Percentiles rank a stretch among this genome's conserved stretches.
phyloP scores from a whole-genome alignment of 768 basidiomycete species.

The Nidularia pulvinata region DNA sequence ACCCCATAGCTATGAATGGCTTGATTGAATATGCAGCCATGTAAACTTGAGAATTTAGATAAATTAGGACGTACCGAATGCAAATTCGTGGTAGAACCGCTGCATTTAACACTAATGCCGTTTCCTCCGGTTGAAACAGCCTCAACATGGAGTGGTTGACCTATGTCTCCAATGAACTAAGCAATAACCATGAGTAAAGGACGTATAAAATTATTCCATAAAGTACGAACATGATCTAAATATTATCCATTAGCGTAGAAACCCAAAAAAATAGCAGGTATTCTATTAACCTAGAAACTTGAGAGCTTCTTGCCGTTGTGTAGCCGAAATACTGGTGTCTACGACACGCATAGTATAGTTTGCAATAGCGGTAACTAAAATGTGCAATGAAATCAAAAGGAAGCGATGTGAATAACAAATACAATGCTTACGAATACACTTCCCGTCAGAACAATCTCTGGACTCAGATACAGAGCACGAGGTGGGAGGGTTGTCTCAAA shows the following conservation, averaged over 20 bases:
- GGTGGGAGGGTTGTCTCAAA: constrained; percentile 35
- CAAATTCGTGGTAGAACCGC: constrained; percentile 36
- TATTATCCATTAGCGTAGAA: too few relatives aligned
- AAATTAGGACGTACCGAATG: constrained; percentile 28
- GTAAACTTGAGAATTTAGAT: background rate
- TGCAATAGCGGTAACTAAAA: constrained; percentile 51
- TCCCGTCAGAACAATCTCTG: constrained; percentile 40
- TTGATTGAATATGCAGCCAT: background rate
- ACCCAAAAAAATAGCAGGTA: too few relatives aligned
- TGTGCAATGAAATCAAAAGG: background rate
- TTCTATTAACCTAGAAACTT: constrained; percentile 40
- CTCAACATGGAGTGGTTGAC: constrained; percentile 50
- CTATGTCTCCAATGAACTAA: constrained; percentile 47
- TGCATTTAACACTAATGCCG: constrained; percentile 35
- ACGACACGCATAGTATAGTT: constrained; percentile 54
- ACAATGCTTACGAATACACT: constrained; percentile 34
- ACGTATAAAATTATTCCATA: background rate
- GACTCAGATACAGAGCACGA: constrained; percentile 48
- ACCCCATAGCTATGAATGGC: constrained; percentile 31
- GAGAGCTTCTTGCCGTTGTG: constrained; percentile 49
- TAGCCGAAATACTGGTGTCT: constrained; percentile 34
- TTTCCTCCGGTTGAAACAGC: constrained; percentile 42
- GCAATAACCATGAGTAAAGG: background rate
- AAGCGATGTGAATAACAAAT: background rate
- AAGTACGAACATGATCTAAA: constrained; percentile 26